Base-by-base conservation (phyloP, 2,329 filamentous ascomycete genomes). In the Parafenestella ontariensis region DNA sequence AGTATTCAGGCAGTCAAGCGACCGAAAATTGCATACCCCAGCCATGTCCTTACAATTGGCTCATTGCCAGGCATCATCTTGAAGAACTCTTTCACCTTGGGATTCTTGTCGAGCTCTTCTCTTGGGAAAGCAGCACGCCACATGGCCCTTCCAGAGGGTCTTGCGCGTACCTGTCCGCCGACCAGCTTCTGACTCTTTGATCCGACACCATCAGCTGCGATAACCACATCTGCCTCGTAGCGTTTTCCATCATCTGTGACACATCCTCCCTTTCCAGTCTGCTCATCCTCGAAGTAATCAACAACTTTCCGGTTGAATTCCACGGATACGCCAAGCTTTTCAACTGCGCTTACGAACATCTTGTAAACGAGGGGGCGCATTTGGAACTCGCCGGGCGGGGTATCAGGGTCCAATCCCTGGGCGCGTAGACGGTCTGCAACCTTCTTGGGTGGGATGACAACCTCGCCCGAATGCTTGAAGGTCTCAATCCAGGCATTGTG, bases 401-500 rank as follows among this genome's bases (percentile, higher is more conserved):
- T 83, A 56, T 78, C 77, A 3, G 78, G 78, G 46, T 79, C 76
- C 21, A 80, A 62, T 5, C 78, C 78, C 46, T 75, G 72, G 1
- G 76, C 78, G 44, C 74, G 77, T 49, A 85, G 73, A 40, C 82
- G 78, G 51, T 84, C 82, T 4, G 81, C 74, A 1, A 83, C 82
- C 56, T 78, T 80, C 54, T 79, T 72, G 2, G 81, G 77, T 39
- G 76, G 69, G 50, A 84, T 79, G 62, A 83, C 79, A 33, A 73
- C 73, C 57, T 81, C 78, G 40, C 82, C 82, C 28, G 75, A 78
- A 63, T 84, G 82, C 68, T 83, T 83, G 74, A 81, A 83, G 0
- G 81, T 84, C 69, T 83, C 80, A 31, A 84, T 83, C 80, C 81
- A 84, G 13, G 80, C 77, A 65, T 83, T 80, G 62, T 83, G 80